A percentile compares a stretch with the other conserved stretches of the same genome.
Evolutionary conservation across 1,284 basidiomycete genomes (phyloP).

Genomic region (Phylloporus sp.): DNA sequence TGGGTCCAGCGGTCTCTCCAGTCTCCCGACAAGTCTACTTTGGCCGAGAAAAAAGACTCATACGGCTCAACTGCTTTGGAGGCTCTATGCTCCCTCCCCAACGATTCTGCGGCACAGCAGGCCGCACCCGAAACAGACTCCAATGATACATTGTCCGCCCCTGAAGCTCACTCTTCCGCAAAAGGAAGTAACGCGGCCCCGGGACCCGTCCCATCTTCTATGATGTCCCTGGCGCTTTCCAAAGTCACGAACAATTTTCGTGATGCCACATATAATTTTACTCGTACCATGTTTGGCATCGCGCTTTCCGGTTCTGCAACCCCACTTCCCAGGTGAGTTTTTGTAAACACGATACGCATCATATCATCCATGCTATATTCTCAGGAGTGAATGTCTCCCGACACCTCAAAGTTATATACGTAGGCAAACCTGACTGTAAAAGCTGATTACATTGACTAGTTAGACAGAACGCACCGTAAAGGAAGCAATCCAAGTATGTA

Average conservation of each 20-base stretch:
- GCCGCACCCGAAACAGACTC: too few relatives aligned
- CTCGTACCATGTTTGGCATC: background rate
- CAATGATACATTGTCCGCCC: too few relatives aligned
- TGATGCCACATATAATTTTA: background rate
- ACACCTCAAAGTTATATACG: background rate
- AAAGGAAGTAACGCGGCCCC: background rate
- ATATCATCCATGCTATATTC: background rate
- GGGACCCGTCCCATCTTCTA: background rate
- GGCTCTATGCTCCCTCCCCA: background rate
- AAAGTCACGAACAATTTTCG: background rate
- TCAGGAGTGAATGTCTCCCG: background rate
- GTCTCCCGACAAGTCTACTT: background rate
- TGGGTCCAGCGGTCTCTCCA: background rate
- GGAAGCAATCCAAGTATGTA: background rate
- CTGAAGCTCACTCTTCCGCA: background rate
- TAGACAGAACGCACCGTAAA: background rate
- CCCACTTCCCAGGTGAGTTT: background rate
- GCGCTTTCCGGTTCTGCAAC: background rate
- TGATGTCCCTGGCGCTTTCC: background rate
- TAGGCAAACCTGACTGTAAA: background rate
- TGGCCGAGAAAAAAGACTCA: background rate
- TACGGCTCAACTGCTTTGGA: background rate
- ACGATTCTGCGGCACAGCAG: too few relatives aligned
- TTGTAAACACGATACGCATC: background rate
- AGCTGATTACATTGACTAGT: background rate